A percentile compares a stretch with the other conserved stretches of the same genome.
phyloP scores from a whole-genome alignment of 805 yeast species.

The Ogataea siamensis region DNA sequence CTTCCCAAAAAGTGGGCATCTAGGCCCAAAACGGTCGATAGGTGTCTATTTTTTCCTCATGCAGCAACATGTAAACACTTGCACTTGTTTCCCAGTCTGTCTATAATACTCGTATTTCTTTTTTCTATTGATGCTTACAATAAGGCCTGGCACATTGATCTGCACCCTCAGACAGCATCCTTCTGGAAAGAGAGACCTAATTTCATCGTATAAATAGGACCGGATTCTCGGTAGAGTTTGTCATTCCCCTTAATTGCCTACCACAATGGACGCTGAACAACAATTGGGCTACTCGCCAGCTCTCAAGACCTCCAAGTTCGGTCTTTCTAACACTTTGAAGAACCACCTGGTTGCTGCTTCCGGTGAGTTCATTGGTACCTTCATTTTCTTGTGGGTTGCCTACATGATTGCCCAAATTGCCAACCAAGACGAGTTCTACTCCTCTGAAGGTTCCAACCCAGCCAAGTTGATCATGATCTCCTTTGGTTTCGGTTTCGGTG shows the following conservation, averaged over 20 bases:
- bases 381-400: constrained; percentile 79
- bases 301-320: constrained; percentile 33
- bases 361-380: constrained; percentile 87
- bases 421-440: constrained; percentile 39
- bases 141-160: not conserved
- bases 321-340: constrained; percentile 44
- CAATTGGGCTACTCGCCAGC: constrained; percentile 42
- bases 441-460: constrained; percentile 44
- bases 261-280: constrained; percentile 38
- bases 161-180: not conserved
- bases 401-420: constrained; percentile 82
- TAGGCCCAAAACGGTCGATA: not conserved
- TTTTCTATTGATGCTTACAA: constrained; percentile 3
- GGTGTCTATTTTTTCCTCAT: constrained; percentile 1
- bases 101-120: not conserved
- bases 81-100: not conserved
- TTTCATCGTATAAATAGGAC: constrained; percentile 9
- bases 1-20: not conserved
- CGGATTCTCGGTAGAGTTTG: not conserved
- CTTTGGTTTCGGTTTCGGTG: constrained; percentile 83
- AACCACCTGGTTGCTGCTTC: constrained; percentile 66
- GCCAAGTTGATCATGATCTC: constrained; percentile 74
- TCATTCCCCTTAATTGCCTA: not conserved
- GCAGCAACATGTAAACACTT: constrained; percentile 1
- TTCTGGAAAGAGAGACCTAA: not conserved